A percentile compares a stretch with the other conserved stretches of the same genome.
Evolutionary conservation across 345 rosid genomes (phyloP).

Genomic region (Sisymbrium irio): DNA sequence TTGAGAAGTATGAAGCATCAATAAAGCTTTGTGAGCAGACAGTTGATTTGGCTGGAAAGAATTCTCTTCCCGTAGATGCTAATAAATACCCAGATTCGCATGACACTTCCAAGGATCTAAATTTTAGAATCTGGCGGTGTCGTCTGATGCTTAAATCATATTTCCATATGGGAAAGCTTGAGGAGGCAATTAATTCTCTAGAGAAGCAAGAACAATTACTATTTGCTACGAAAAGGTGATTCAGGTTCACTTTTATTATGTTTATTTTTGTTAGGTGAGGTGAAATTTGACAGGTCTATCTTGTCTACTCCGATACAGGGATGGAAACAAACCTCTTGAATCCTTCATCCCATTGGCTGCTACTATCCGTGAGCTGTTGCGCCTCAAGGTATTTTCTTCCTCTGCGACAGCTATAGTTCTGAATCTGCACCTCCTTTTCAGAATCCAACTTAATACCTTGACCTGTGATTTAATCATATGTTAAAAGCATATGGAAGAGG

Average conservation of each 20-base stretch:
- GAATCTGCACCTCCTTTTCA: conserved; percentile 4
- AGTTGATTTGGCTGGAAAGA: conserved; percentile 65
- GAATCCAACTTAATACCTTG: neutral
- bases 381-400: conserved; percentile 60
- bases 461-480: neutral
- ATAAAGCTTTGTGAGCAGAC: conserved; percentile 83
- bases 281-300: conserved; percentile 13
- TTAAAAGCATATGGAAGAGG: neutral
- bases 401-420: conserved; percentile 15
- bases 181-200: conserved; percentile 69
- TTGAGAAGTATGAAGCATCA: conserved; percentile 77
- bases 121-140: conserved; percentile 66
- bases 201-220: conserved; percentile 58
- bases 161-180: conserved; percentile 84
- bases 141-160: conserved; percentile 63
- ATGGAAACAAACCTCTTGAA: conserved; percentile 47
- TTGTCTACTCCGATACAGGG: conserved; percentile 34
- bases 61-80: conserved; percentile 40
- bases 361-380: conserved; percentile 65
- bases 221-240: conserved; percentile 48
- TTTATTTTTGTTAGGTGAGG: conserved; percentile 1
- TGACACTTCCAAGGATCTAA: conserved; percentile 42
- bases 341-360: conserved; percentile 57
- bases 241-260: neutral
- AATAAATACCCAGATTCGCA: conserved; percentile 38